Evolutionary conservation across 352 stramenopile species (phyloP).

Genomic region (Globisporangium recalcitrans): DNA sequence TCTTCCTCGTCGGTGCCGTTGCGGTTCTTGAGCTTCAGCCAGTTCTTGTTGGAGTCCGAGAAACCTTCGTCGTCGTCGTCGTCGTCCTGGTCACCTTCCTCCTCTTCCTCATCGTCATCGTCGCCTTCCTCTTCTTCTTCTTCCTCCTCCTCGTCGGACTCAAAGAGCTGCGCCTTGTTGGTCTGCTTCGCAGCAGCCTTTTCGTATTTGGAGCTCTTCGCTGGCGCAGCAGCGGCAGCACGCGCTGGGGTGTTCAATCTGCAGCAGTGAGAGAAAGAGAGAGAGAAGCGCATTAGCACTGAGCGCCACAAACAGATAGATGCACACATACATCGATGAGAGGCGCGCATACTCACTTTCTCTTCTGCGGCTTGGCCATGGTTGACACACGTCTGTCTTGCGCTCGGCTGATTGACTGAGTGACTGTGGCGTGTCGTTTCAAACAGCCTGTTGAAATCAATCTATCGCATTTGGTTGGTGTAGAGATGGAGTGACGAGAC

Average conservation of each 20-base stretch:
- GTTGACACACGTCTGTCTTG: constrained; percentile 1
- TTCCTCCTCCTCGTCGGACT: constrained; percentile 62
- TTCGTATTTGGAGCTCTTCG: constrained; percentile 60
- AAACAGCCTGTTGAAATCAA: constrained; percentile 1
- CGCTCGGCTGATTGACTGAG: constrained; percentile 10
- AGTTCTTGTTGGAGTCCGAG: constrained; percentile 84
- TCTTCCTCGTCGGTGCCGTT: constrained; percentile 33
- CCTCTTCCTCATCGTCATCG: constrained; percentile 40
- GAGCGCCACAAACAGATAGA: not conserved
- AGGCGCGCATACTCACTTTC: constrained; percentile 26
- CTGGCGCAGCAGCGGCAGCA: constrained; percentile 17
- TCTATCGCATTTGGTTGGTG: constrained; percentile 13
- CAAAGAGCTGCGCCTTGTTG: constrained; percentile 57
- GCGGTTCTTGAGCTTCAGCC: constrained; percentile 74
- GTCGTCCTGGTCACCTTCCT: constrained; percentile 47
- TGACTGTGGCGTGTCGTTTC: constrained; percentile 15
- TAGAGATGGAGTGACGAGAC: constrained; percentile 5
- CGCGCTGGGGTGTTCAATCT: constrained; percentile 27
- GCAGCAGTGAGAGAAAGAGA: not conserved
- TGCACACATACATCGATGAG: not conserved
- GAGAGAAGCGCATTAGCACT: constrained; percentile 1
- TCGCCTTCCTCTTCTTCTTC: constrained; percentile 41
- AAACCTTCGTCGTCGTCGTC: constrained; percentile 54
- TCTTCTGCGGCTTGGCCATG: constrained; percentile 55
- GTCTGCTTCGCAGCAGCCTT: constrained; percentile 74